phyloP scores from a whole-genome alignment of 2,329 filamentous ascomycete genomes.

The Fusarium sp. region DNA sequence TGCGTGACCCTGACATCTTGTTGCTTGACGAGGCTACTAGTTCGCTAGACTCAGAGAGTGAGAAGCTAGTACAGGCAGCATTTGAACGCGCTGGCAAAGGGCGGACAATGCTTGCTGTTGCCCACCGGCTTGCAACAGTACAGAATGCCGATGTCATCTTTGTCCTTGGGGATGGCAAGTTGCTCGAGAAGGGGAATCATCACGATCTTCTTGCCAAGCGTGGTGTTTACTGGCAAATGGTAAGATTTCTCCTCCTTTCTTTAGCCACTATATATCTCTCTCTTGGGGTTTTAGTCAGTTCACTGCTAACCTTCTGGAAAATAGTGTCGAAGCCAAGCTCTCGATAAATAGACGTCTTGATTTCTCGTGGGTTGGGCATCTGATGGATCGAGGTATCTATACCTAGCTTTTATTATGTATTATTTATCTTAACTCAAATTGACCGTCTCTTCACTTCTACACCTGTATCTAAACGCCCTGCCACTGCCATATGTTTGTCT shows the following conservation, averaged over 20 bases:
- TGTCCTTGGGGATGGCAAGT: conserved; percentile 54
- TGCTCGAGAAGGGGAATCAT: conserved; percentile 2
- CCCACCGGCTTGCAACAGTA: conserved; percentile 79
- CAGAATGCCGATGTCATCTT: conserved; percentile 83
- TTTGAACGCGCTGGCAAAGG: conserved; percentile 71
- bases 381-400: background rate
- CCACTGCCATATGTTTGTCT: background rate
- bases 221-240: conserved; percentile 14
- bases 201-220: background rate
- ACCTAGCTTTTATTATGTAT: background rate
- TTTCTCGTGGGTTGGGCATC: background rate
- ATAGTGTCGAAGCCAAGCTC: background rate
- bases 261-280: background rate
- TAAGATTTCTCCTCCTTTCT: background rate
- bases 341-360: background rate
- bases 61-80: conserved; percentile 71
- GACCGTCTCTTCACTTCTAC: background rate
- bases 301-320: background rate
- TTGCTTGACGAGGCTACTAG: conserved; percentile 79
- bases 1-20: conserved; percentile 69
- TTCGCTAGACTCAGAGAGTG: conserved; percentile 71
- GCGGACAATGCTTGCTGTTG: conserved; percentile 77
- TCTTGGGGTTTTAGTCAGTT: background rate
- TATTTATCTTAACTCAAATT: background rate
- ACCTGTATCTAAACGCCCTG: background rate